phyloP scores from a whole-genome alignment of 169 alveolate genomes.

The Theileria annulata region DNA sequence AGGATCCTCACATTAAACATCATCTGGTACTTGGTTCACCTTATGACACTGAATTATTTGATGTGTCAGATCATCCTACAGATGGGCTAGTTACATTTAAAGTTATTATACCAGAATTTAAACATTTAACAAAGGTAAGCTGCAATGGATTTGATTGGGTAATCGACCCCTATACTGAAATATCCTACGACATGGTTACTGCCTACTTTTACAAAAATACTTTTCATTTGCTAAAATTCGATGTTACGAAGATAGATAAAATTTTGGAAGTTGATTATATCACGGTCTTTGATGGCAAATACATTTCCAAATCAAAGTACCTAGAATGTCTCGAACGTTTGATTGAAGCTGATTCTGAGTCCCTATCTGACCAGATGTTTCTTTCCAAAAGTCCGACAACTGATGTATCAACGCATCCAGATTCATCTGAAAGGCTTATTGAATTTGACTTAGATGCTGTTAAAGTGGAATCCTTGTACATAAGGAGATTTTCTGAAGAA shows the following conservation, averaged over 20 bases:
- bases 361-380: background rate
- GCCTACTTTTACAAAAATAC: background rate
- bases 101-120: background rate
- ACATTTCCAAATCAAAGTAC: background rate
- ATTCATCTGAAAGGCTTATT: background rate
- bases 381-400: background rate
- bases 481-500: background rate
- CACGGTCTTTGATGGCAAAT: background rate
- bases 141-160: background rate
- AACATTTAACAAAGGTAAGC: too few species aligned
- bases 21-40: background rate
- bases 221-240: background rate
- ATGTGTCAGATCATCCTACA: background rate
- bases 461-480: background rate
- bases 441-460: background rate
- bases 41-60: background rate
- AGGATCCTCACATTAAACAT: background rate
- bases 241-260: background rate
- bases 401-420: background rate
- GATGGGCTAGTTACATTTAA: background rate
- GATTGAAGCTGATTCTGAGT: background rate
- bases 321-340: background rate
- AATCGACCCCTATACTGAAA: background rate
- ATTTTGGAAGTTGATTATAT: background rate
- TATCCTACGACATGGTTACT: background rate